Evolutionary conservation across 2,329 filamentous ascomycete species (phyloP), one percentile per base, ranked within the genome.

Genomic region (Emericellopsis cladophorae): DNA sequence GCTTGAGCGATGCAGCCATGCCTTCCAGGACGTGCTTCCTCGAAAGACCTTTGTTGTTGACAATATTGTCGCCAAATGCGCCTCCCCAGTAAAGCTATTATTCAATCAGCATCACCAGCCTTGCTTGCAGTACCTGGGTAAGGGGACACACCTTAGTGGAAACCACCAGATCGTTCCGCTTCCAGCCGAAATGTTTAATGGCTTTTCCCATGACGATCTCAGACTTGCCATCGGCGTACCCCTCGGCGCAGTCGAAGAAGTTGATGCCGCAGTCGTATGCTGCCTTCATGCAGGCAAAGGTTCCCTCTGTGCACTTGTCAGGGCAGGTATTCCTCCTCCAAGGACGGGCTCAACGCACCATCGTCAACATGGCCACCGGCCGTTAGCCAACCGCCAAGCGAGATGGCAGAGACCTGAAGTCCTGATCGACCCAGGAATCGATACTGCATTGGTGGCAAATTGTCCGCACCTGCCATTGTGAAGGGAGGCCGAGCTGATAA

Each of bases 351-450:
- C 31, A 24, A 24, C 64, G 48, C 62, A 78, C 78, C 75, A 54
- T 77, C 72, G 42, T 79, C 76, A 24, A 85, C 77, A 49, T 84
- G 79, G 15, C 81, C 81, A 41, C 83, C 83, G 48, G 84, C 86
- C 1, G 83, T 87, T 40, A 88, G 67, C 79, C 79, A 81, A 48
- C 78, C 75, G 44, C 78, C 83, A 3, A 88, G 67, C 2, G 79
- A 80, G 46, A 88, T 81, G 36, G 77, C 72, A 23, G 81, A 87
- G 29, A 88, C 81, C 56, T 86, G 77, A 15, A 88, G 70, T 41
- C 83, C 82, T 14, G 79, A 81, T 32, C 72, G 73, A 52, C 83
- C 82, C 7, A 86, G 69, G 60, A 76, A 78, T 49, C 81, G 77
- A 60, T 85, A 85, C 52, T 80, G 68, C 81, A 84, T 85, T 41